Conservation (phyloP, 768 basidiomycete genomes). For the Tricholoma terreum region DNA sequence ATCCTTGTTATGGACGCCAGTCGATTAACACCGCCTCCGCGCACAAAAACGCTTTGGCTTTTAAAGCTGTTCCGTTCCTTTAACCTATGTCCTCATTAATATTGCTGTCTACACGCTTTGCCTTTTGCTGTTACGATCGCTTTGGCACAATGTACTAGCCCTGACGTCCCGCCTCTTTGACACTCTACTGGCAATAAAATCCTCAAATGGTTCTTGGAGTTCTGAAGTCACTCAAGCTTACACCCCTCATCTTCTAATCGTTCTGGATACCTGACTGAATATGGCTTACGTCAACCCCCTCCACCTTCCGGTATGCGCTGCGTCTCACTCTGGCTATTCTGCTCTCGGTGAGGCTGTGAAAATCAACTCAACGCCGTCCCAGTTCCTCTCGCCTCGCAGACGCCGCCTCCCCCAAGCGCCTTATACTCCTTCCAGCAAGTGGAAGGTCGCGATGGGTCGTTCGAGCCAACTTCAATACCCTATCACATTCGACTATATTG, state of each 20-base stretch:
- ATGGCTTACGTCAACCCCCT: constrained; percentile 44
- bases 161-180: not conserved
- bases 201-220: not conserved
- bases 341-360: constrained; percentile 23
- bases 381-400: constrained; percentile 27
- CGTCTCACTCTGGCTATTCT: constrained; percentile 23
- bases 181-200: not conserved
- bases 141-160: too few relatives aligned
- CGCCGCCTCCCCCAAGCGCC: constrained; percentile 33
- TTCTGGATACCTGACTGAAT: not conserved
- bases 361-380: constrained; percentile 5
- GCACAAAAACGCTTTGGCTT: not conserved
- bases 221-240: not conserved
- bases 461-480: constrained; percentile 19
- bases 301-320: constrained; percentile 33
- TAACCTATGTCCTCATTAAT: too few relatives aligned
- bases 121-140: too few relatives aligned
- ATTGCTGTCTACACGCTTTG: too few relatives aligned
- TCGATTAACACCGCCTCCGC: too few relatives aligned
- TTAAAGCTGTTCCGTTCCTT: not conserved
- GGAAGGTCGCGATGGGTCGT: constrained; percentile 19
- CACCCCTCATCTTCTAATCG: not conserved
- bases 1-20: too few relatives aligned
- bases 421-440: constrained; percentile 20
- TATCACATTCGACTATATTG: constrained; percentile 39